A percentile compares a stretch with the other conserved stretches of the same genome.
phyloP scores from a whole-genome alignment of 2,329 filamentous ascomycete genomes.

The Botrytis byssoidea region DNA sequence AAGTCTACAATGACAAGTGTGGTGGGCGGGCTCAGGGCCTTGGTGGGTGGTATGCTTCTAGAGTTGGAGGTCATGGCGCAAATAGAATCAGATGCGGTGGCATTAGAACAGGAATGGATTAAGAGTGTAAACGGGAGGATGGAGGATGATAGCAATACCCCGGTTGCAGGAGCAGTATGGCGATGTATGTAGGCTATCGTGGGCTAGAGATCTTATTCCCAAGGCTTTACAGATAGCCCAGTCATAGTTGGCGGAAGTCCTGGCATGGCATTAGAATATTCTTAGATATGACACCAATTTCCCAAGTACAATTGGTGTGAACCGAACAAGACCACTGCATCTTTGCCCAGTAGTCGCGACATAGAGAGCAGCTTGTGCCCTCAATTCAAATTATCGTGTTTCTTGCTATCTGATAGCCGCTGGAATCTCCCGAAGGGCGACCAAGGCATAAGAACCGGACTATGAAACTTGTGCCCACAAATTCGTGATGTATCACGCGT shows the following conservation, averaged over 20 bases:
- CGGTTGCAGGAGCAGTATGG: slow-evolving; percentile 36
- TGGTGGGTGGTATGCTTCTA: slow-evolving; percentile 59
- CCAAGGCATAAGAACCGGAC: neutral
- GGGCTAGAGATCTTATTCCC: neutral
- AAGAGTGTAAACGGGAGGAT: slow-evolving; percentile 46
- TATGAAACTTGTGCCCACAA: neutral
- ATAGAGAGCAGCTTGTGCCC: neutral
- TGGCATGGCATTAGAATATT: neutral
- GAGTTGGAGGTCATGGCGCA: slow-evolving; percentile 62
- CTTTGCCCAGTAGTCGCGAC: neutral
- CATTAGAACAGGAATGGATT: slow-evolving; percentile 59
- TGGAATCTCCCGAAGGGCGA: neutral
- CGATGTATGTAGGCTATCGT: slow-evolving; percentile 23
- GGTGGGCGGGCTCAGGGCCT: slow-evolving; percentile 47
- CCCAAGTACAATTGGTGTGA: neutral
- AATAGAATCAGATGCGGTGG: slow-evolving; percentile 57
- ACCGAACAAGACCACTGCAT: neutral
- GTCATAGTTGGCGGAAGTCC: neutral
- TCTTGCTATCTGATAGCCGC: neutral
- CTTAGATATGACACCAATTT: neutral
- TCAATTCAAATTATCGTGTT: neutral
- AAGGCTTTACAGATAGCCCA: neutral
- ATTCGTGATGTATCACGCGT: neutral
- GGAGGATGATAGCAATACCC: slow-evolving; percentile 24
- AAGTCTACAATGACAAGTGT: slow-evolving; percentile 48